Percentiles rank a stretch among this genome's conserved stretches.
Evolutionary conservation across 2,329 filamentous ascomycete species (phyloP).

Genomic region (Monilinia fructicola): DNA sequence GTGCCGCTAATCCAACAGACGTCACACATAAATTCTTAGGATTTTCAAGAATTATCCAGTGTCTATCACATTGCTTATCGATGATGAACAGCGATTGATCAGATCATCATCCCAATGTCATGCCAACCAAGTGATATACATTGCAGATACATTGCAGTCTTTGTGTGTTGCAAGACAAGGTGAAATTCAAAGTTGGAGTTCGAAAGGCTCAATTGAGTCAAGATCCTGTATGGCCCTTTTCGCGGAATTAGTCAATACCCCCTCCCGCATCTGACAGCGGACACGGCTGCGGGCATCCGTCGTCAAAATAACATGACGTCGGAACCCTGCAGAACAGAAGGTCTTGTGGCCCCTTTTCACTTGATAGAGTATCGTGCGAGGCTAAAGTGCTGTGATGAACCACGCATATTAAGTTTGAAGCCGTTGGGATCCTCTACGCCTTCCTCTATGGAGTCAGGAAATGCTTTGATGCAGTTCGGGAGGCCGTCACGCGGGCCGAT

Average conservation of each 20-base stretch:
- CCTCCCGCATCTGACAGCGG: constrained; percentile 33
- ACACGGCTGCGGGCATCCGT: constrained; percentile 32
- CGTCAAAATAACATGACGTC: constrained; percentile 35
- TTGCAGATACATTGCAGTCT: neutral
- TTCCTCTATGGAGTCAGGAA: constrained; percentile 23
- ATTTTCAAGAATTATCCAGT: constrained; percentile 4
- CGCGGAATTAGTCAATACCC: constrained; percentile 20
- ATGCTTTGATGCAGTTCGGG: constrained; percentile 19
- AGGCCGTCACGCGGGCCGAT: constrained; percentile 20
- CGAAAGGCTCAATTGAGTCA: constrained; percentile 15
- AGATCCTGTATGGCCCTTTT: constrained; percentile 13
- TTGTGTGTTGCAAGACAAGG: constrained; percentile 1
- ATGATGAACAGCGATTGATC: constrained; percentile 28
- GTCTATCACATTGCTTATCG: constrained; percentile 28
- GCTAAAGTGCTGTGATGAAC: constrained; percentile 25
- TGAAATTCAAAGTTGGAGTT: neutral
- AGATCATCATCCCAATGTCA: constrained; percentile 9
- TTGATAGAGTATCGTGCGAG: constrained; percentile 14
- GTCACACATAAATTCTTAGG: constrained; percentile 16
- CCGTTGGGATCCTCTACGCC: constrained; percentile 21
- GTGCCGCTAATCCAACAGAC: constrained; percentile 20
- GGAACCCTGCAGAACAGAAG: constrained; percentile 34
- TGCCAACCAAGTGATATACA: constrained; percentile 1
- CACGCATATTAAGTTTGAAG: constrained; percentile 22
- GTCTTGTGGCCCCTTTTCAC: constrained; percentile 27